Evolutionary conservation across 257 asterid species (phyloP).

Genomic region (Jacaranda copaia): DNA sequence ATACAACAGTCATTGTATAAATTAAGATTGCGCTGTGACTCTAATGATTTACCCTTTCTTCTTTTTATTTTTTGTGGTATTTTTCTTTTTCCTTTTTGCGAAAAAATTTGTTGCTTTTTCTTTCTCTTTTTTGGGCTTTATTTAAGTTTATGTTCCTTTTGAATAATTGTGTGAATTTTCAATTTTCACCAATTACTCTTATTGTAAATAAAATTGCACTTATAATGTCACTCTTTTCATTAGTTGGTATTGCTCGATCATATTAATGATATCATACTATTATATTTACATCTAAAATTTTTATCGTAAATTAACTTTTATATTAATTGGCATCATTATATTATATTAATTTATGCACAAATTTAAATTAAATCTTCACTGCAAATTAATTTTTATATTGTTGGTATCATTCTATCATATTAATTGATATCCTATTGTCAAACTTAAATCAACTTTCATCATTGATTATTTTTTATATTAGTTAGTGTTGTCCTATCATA

Average conservation of each 20-base stretch:
- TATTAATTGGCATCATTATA: too few species aligned
- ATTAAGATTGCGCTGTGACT: neutral
- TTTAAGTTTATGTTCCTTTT: neutral
- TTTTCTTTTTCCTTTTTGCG: neutral
- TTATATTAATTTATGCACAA: neutral
- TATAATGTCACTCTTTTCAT: neutral
- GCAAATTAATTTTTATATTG: neutral
- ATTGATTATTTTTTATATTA: too few species aligned
- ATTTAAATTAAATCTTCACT: neutral
- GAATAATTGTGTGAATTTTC: neutral
- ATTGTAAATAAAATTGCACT: too few species aligned
- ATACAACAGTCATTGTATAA: slow-evolving; percentile 1
- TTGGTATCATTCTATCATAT: neutral
- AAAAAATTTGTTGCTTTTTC: neutral
- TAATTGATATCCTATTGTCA: neutral
- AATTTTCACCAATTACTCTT: too few species aligned
- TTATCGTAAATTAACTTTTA: too few species aligned
- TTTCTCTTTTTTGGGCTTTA: too few species aligned
- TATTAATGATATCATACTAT: neutral
- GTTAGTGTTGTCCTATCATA: too few species aligned
- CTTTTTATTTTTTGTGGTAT: neutral
- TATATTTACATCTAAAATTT: neutral
- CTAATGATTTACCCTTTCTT: neutral
- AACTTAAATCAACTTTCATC: neutral
- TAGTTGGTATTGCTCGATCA: too few species aligned